Percentiles rank a stretch among this genome's conserved stretches.
These are phyloP conservation scores for Alternaria metachromatica DNA, from an alignment of 2,329 filamentous ascomycete genomes.

Conservation along the genomic window DNA sequence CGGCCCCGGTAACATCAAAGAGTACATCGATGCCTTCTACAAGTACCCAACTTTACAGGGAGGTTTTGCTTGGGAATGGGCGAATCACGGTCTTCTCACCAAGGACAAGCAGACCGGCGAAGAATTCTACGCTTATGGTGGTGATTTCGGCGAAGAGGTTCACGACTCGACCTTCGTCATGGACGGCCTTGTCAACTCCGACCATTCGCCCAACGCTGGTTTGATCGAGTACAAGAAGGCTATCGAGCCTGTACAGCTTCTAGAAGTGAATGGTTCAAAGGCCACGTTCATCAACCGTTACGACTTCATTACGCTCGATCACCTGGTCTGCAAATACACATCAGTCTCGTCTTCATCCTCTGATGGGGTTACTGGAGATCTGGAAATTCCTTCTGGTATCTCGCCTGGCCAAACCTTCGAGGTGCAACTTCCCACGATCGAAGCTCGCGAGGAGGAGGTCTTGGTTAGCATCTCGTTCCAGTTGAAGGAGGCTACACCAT, in stretches of 20 bases:
- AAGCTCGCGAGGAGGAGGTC: constrained; percentile 16
- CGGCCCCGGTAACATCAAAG: constrained; percentile 71
- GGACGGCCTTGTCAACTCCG: constrained; percentile 53
- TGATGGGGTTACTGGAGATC: constrained; percentile 13
- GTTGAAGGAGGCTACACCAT: constrained; percentile 41
- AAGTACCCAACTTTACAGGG: constrained; percentile 68
- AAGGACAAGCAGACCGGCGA: constrained; percentile 49
- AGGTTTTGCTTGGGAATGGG: constrained; percentile 60
- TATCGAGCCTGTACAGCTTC: constrained; percentile 51
- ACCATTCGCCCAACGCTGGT: constrained; percentile 51
- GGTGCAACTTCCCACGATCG: constrained; percentile 30
- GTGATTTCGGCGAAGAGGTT: constrained; percentile 52
- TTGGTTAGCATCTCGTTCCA: constrained; percentile 40
- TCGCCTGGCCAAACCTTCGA: constrained; percentile 35
- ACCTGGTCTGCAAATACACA: constrained; percentile 33
- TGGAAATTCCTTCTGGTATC: constrained; percentile 36
- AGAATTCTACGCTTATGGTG: constrained; percentile 53
- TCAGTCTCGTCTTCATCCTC: constrained; percentile 13
- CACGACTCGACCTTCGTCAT: constrained; percentile 55
- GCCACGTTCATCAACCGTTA: constrained; percentile 43
- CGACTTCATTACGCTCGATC: constrained; percentile 49
- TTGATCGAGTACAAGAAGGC: constrained; percentile 54
- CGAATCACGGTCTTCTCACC: constrained; percentile 53
- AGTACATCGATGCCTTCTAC: constrained; percentile 71
- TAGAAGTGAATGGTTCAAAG: constrained; percentile 27